Conservation (phyloP, 805 yeast species). For the Candida xiaguanensis region DNA sequence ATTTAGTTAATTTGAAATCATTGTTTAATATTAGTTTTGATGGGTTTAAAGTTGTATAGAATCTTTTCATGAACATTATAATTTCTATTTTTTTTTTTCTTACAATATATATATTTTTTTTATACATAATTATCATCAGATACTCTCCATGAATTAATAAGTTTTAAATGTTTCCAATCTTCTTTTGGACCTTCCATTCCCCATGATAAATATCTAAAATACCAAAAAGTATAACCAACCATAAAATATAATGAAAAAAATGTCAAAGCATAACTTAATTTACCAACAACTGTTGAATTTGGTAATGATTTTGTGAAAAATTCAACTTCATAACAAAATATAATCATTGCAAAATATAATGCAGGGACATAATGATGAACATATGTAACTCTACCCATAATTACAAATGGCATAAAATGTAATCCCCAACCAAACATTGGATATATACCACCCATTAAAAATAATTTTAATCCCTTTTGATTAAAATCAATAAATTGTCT, state of each 20-base stretch:
- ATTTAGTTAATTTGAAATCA: constrained; percentile 31
- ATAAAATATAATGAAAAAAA: constrained; percentile 26
- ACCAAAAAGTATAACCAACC: constrained; percentile 40
- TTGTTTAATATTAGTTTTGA: constrained; percentile 13
- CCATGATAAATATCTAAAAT: constrained; percentile 37
- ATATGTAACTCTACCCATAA: constrained; percentile 96
- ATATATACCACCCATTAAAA: constrained; percentile 69
- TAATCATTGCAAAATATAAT: constrained; percentile 85
- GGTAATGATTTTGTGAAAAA: constrained; percentile 27
- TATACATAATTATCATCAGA: constrained; percentile 33
- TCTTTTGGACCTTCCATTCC: constrained; percentile 45
- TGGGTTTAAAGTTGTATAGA: constrained; percentile 13
- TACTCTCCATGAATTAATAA: constrained; percentile 40
- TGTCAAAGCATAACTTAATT: constrained; percentile 19
- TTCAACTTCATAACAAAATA: constrained; percentile 62
- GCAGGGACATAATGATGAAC: constrained; percentile 97
- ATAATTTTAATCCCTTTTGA: constrained; percentile 44
- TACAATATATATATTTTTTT: constrained; percentile 1
- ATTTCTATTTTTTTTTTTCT: background rate
- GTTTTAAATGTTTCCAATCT: constrained; percentile 36
- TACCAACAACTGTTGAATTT: constrained; percentile 12
- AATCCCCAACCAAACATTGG: constrained; percentile 90
- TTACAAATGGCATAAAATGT: constrained; percentile 82
- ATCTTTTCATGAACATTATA: background rate
- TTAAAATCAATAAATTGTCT: constrained; percentile 62